Evolutionary conservation across 139 green algal species (phyloP).

Genomic region (Mychonastes homosphaera): DNA sequence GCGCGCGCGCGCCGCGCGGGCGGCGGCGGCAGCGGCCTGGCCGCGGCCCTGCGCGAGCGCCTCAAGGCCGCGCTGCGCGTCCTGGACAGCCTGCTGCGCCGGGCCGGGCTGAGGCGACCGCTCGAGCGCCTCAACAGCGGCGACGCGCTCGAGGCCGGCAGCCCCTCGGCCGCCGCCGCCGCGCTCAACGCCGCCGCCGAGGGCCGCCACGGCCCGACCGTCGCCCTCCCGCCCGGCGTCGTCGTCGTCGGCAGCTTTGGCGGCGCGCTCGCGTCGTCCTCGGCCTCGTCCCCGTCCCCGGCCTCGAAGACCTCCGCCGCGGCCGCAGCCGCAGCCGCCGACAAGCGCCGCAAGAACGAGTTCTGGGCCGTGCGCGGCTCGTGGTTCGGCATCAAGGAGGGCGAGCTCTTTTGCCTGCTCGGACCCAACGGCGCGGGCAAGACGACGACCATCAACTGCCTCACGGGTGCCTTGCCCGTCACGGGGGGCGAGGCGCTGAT

Average conservation of each 20-base stretch:
- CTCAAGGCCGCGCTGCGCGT: too few relatives aligned
- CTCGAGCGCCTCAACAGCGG: too few relatives aligned
- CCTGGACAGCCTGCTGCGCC: too few relatives aligned
- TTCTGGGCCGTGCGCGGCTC: slow-evolving; percentile 71
- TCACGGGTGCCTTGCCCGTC: slow-evolving; percentile 54
- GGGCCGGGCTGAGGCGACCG: too few relatives aligned
- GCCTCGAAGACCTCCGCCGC: not conserved
- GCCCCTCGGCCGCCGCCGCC: too few relatives aligned
- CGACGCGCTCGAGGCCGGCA: too few relatives aligned
- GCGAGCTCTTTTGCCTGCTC: slow-evolving; percentile 75
- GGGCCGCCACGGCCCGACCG: too few relatives aligned
- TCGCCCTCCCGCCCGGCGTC: too few relatives aligned
- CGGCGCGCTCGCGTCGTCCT: not conserved
- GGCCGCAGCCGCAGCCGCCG: not conserved
- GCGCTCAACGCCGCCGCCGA: too few relatives aligned
- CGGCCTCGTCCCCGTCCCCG: not conserved
- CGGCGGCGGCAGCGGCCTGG: too few relatives aligned
- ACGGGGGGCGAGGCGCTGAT: slow-evolving; percentile 70
- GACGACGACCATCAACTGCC: slow-evolving; percentile 85
- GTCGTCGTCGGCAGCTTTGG: not conserved
- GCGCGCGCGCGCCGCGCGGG: too few relatives aligned
- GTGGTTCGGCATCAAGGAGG: slow-evolving; percentile 70
- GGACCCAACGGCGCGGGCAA: slow-evolving; percentile 63
- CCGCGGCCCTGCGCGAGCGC: too few relatives aligned
- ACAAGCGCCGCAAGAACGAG: not conserved